These are phyloP conservation scores for Apostasia shenzhenica DNA, from an alignment of 106 monocot genomes.

Conservation along the genomic window DNA sequence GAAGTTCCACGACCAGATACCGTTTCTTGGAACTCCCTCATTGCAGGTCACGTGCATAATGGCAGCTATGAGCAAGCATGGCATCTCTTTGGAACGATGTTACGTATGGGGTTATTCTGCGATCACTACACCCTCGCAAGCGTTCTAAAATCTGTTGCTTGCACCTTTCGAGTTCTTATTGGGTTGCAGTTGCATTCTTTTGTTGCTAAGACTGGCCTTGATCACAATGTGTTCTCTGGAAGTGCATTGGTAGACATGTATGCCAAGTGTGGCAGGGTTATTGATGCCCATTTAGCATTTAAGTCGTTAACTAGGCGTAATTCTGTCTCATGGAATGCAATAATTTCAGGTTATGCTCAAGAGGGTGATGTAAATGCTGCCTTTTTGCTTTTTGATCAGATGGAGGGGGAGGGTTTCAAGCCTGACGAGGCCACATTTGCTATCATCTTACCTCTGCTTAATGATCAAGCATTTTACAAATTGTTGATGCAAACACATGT, in stretches of 20 bases:
- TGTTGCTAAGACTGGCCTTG: constrained; percentile 35
- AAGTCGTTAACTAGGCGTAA: constrained; percentile 24
- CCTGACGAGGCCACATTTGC: constrained; percentile 70
- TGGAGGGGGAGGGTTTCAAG: constrained; percentile 33
- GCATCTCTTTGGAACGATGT: constrained; percentile 27
- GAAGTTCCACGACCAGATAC: constrained; percentile 44
- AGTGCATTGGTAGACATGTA: constrained; percentile 67
- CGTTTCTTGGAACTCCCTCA: constrained; percentile 66
- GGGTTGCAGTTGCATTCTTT: constrained; percentile 47
- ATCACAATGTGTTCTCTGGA: constrained; percentile 46
- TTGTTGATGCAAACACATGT: constrained; percentile 42
- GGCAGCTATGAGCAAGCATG: constrained; percentile 9
- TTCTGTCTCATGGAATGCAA: constrained; percentile 60
- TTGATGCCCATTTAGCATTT: constrained; percentile 30
- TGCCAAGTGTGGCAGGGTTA: constrained; percentile 35
- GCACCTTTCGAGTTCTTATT: neutral
- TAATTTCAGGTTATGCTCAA: constrained; percentile 36
- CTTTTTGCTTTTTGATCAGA: constrained; percentile 23
- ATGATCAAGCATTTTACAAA: constrained; percentile 7
- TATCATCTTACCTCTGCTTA: constrained; percentile 35
- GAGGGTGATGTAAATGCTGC: constrained; percentile 13
- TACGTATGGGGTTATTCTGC: constrained; percentile 13
- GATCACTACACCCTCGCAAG: constrained; percentile 50
- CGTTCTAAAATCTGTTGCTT: constrained; percentile 47
- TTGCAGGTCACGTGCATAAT: constrained; percentile 30